Evolutionary conservation across 139 green algal genomes (phyloP).

Genomic region (Chlorella sp.): DNA sequence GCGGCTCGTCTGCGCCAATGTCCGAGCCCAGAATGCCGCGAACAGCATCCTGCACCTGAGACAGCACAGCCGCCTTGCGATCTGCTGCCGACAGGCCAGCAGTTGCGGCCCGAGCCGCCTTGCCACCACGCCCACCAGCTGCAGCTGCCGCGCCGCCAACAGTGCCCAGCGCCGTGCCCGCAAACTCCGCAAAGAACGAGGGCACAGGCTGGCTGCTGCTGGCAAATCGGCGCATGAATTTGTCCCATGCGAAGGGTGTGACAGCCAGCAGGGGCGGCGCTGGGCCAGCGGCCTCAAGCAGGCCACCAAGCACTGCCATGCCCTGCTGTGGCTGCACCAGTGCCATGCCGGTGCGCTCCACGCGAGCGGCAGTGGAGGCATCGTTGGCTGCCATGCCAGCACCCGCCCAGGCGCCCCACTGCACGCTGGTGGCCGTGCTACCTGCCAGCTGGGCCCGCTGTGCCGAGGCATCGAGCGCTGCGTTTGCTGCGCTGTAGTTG

Average conservation of each 20-base stretch:
- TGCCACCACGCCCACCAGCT: neutral
- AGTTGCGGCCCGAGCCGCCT: neutral
- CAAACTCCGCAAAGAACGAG: conserved; percentile 47
- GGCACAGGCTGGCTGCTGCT: conserved; percentile 22
- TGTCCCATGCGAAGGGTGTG: conserved; percentile 51
- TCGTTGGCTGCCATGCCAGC: conserved; percentile 86
- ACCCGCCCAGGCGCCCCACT: conserved; percentile 92
- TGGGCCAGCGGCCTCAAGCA: conserved; percentile 35
- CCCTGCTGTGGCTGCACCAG: conserved; percentile 53
- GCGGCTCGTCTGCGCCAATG: conserved; percentile 58
- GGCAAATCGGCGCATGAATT: conserved; percentile 44
- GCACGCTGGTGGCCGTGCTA: conserved; percentile 52
- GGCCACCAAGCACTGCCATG: conserved; percentile 41
- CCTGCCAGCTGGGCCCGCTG: conserved; percentile 26
- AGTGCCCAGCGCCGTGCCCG: neutral
- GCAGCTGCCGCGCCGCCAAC: too few relatives aligned
- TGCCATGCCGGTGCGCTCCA: conserved; percentile 80
- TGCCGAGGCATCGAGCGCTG: conserved; percentile 66
- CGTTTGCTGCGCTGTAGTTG: conserved; percentile 86
- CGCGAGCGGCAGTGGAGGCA: conserved; percentile 52
- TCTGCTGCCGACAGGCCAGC: conserved; percentile 25
- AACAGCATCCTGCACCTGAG: conserved; percentile 48
- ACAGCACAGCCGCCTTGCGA: conserved; percentile 33
- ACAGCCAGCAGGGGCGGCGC: conserved; percentile 42
- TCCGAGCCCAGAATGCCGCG: conserved; percentile 53